These are phyloP conservation scores for Samsoniella hepiali DNA, from an alignment of 2,329 filamentous ascomycete species.

Conservation along the genomic window DNA sequence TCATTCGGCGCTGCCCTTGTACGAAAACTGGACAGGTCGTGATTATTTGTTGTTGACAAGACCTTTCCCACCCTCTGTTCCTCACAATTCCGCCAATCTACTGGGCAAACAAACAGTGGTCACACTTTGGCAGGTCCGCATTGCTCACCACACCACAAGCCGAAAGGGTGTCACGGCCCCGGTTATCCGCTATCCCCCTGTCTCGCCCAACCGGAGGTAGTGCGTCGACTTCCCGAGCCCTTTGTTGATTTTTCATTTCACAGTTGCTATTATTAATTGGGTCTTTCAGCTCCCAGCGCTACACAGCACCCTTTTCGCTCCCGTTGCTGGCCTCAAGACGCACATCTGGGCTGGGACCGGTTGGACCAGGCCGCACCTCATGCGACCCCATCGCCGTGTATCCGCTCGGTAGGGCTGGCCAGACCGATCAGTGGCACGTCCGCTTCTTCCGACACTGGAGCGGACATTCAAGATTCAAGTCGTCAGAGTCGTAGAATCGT, in stretches of 20 bases:
- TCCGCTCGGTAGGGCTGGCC: slow-evolving; percentile 11
- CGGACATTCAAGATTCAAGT: neutral
- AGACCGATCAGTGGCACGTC: slow-evolving; percentile 7
- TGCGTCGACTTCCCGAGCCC: neutral
- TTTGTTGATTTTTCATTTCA: neutral
- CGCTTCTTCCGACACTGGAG: neutral
- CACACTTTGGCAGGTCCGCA: neutral
- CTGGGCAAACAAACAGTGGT: neutral
- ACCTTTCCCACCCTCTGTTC: neutral
- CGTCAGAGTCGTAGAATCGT: neutral
- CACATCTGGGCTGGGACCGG: neutral
- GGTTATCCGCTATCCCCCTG: neutral
- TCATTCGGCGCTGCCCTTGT: neutral
- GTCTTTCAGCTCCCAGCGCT: neutral
- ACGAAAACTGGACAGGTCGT: neutral
- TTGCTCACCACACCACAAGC: neutral
- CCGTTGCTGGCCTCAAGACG: neutral
- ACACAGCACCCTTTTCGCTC: neutral
- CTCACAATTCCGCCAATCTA: neutral
- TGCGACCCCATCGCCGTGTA: slow-evolving; percentile 8
- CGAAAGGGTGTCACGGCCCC: slow-evolving; percentile 4
- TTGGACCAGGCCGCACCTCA: neutral
- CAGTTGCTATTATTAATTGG: neutral
- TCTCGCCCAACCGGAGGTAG: slow-evolving; percentile 2
- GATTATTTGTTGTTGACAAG: neutral